phyloP scores from a whole-genome alignment of 2,329 filamentous ascomycete genomes.

The Volutella citrinella region DNA sequence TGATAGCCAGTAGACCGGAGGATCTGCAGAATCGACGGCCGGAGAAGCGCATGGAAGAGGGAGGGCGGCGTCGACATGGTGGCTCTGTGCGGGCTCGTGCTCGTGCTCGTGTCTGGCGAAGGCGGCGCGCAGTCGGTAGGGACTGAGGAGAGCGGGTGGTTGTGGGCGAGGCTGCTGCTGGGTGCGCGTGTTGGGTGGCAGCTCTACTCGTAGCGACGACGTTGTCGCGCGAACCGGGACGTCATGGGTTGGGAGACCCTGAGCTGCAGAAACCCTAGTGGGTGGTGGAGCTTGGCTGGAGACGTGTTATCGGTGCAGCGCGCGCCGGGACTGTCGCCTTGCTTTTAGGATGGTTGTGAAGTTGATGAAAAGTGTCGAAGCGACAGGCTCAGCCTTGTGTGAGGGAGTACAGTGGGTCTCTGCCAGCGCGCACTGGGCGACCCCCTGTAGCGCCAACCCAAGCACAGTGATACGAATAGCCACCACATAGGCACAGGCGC shows the following conservation, averaged over 20 bases:
- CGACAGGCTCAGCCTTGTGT: too few relatives aligned
- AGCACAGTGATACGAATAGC: too few relatives aligned
- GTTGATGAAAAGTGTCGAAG: too few relatives aligned
- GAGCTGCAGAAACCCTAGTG: too few relatives aligned
- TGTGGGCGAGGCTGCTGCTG: conserved; percentile 2
- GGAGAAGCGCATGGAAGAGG: conserved; percentile 73
- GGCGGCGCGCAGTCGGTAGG: too few relatives aligned
- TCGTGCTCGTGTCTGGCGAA: conserved; percentile 2
- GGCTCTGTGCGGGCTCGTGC: not conserved
- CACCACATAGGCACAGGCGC: too few relatives aligned
- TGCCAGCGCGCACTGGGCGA: too few relatives aligned
- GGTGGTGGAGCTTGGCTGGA: too few relatives aligned
- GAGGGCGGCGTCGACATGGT: conserved; percentile 46
- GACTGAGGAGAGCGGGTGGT: conserved; percentile 1
- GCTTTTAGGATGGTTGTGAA: too few relatives aligned
- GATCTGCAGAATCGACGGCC: conserved; percentile 85
- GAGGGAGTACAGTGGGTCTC: too few relatives aligned
- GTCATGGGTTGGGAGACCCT: conserved; percentile 31
- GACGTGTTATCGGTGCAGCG: not conserved
- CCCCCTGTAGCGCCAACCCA: too few relatives aligned
- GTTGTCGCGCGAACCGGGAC: conserved; percentile 26
- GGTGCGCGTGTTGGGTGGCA: conserved; percentile 1
- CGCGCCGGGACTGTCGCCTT: too few relatives aligned
- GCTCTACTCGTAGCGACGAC: conserved; percentile 21
- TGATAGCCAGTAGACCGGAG: conserved; percentile 90